Evolutionary conservation across 148 eudicot species (phyloP), one percentile per base, ranked within the genome.

Genomic region (Linanthus parryae): DNA sequence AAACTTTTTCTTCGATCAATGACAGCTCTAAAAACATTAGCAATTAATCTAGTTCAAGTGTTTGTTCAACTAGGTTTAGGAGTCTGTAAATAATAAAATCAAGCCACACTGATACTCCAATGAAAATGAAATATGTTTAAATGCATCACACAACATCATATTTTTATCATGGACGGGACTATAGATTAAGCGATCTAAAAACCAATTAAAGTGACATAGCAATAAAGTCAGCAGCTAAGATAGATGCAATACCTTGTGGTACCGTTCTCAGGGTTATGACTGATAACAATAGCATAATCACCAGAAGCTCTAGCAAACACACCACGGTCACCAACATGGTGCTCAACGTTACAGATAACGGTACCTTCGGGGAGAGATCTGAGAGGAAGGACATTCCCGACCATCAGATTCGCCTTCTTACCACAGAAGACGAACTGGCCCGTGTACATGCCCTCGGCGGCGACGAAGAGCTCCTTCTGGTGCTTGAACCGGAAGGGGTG

Each of bases 401-500:
- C 77, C 37, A 62, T 57, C 0, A 73, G 49, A 40, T 53, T 67
- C 1, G 77, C 77, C 39, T 73, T 73, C 58, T 67, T 73, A 0
- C 77, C 77, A 17, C 77, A 73, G 51, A 46, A 73, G 1, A 73
- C 38, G 36, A 67, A 73, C 55, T 73, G 77, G 1, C 77, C 77
- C 15, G 77, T 73, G 39, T 67, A 73, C 58, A 73, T 67, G 2
- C 77, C 73, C 34, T 73, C 77, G 16, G 77, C 69, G 39, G 73
- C 73, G 12, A 73, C 70, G 33, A 73, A 63, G 1, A 73, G 70
- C 66, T 73, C 78, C 67, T 73, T 73, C 67, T 73, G 78, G 41
- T 67, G 78, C 63, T 73, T 52, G 63, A 47, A 68, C 5, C 80
- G 43, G 70, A 75, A 75, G 2, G 80, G 76, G 43, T 71, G 80